Percentiles rank a stretch among this genome's conserved stretches.
phyloP scores from a whole-genome alignment of 345 rosid species.

The Hirschfeldia incana region DNA sequence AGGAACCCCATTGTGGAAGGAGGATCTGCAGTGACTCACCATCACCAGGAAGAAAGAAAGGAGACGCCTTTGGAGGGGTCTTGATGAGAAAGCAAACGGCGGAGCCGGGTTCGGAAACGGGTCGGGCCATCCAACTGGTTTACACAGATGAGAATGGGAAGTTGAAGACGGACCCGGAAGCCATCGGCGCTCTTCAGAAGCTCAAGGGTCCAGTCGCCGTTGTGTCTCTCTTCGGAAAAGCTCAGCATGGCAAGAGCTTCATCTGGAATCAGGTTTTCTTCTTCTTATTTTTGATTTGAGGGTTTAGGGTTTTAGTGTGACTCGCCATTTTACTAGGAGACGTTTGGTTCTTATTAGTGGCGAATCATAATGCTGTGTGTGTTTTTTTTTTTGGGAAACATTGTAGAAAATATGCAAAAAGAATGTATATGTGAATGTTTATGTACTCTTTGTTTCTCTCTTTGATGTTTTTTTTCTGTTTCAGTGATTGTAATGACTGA shows the following conservation, averaged over 20 bases:
- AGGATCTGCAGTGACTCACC: constrained; percentile 7
- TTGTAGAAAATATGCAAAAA: not conserved
- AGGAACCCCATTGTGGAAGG: constrained; percentile 14
- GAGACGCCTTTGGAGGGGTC: constrained; percentile 1
- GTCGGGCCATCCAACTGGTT: constrained; percentile 42
- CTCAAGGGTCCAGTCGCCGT: constrained; percentile 46
- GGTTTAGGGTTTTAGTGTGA: constrained; percentile 9
- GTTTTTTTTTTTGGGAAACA: not conserved
- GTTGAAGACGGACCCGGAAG: constrained; percentile 47
- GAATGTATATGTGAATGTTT: not conserved
- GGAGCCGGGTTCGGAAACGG: constrained; percentile 18
- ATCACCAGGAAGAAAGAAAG: constrained; percentile 16
- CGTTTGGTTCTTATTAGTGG: not conserved
- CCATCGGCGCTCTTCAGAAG: constrained; percentile 44
- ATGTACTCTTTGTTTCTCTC: not conserved
- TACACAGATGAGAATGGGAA: constrained; percentile 47
- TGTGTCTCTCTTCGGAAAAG: constrained; percentile 44
- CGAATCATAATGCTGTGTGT: not conserved
- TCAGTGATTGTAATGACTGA: constrained; percentile 10
- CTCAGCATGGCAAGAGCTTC: constrained; percentile 43
- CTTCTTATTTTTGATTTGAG: not conserved
- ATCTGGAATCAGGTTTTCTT: constrained; percentile 41
- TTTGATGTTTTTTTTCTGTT: not conserved
- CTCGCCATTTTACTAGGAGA: not conserved
- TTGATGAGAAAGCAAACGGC: constrained; percentile 3